Base-by-base conservation (phyloP, 768 basidiomycete genomes). In the Fistulinella prunicolor region DNA sequence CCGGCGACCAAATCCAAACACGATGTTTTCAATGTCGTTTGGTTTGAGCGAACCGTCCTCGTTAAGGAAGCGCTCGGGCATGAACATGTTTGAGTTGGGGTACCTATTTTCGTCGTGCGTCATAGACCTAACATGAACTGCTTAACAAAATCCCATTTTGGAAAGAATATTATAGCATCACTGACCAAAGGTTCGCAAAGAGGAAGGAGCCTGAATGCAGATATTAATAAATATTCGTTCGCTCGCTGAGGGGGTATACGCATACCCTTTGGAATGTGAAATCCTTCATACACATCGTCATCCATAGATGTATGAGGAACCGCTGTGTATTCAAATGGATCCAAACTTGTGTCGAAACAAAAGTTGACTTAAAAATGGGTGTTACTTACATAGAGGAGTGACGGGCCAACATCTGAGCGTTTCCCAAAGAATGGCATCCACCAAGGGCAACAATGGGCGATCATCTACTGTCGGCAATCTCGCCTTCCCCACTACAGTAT, bases 191-290 rank as follows among this genome's bases (percentile, higher is more conserved):
- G 16, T 58, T 58, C 4, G 53, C 9, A 3, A 59, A 1, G 0
- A 58, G 0, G 0, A 43, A 23, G 1, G 57, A 40, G 21, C 57
- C 57, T 59, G 16, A 2, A 21, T 23, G 2, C 2, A 6, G 2
- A 6, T 1, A 10, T 47, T 19, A 29, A 24, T 29, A 13, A 4
- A 13, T 5, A 1, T 21, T 28, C 14, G 3, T 3, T 0, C 2
- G 6, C 12, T n/a, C 0, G 6, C 16, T 28, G 19, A 17, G 6
- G 16, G n/a, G n/a, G n/a, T n/a, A n/a, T 32, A 6, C 16, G 42
- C 12, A 40, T 8, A 54, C 57, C 46, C 46, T 71, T 70, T 5
- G 81, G 80, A 42, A 83, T 83, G 10, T 73, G 60, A 44, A 76
- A 76, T 16, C 73, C 70, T 21, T 58, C 55, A 44, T 74, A 76